Conservation (phyloP, 306 rosid species). For the Carpinus fangiana region DNA sequence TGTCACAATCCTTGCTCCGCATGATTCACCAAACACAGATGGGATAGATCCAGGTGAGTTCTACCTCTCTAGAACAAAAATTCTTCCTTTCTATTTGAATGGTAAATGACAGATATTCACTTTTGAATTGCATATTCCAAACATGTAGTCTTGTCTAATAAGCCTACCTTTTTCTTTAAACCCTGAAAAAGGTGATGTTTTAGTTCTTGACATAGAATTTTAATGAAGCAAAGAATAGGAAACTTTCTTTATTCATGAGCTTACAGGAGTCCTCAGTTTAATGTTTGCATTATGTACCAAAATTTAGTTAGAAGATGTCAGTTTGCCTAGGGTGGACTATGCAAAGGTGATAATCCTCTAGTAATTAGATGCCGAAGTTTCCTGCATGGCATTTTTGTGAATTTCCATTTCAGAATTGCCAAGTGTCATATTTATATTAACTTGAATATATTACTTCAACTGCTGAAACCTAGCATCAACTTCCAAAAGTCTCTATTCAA, state of each 20-base stretch:
- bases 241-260: background rate
- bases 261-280: background rate
- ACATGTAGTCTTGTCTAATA: background rate
- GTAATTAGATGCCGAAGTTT: background rate
- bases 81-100: slow-evolving; percentile 1
- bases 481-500: slow-evolving; percentile 1
- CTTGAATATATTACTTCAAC: background rate
- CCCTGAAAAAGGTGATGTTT: background rate
- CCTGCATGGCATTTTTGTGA: background rate
- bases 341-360: background rate
- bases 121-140: slow-evolving; percentile 5
- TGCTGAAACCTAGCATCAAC: background rate
- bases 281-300: background rate
- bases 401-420: background rate
- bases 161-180: background rate
- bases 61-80: slow-evolving; percentile 19
- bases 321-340: background rate
- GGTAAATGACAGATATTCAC: slow-evolving; percentile 9
- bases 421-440: background rate
- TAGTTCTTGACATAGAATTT: background rate
- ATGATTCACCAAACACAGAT: slow-evolving; percentile 71
- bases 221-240: background rate
- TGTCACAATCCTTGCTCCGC: slow-evolving; percentile 71
- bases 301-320: background rate
- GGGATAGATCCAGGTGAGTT: slow-evolving; percentile 76